phyloP scores from a whole-genome alignment of 2,329 filamentous ascomycete species.

The Pseudocercospora vitis region DNA sequence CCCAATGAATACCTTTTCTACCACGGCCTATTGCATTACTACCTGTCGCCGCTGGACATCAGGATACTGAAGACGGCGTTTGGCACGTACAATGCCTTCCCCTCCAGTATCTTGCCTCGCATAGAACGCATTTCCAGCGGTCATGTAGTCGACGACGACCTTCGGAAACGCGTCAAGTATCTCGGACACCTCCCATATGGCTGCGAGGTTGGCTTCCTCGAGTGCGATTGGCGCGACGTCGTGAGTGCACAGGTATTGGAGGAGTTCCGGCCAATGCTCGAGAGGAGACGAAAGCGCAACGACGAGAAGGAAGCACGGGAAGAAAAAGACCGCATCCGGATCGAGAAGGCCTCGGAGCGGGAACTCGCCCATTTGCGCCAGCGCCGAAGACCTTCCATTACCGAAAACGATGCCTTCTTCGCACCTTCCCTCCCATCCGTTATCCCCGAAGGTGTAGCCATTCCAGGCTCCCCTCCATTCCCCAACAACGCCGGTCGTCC shows the following conservation, averaged over 20 bases:
- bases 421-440: conserved; percentile 30
- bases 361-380: conserved; percentile 65
- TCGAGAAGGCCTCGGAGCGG: conserved; percentile 75
- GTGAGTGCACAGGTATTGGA: conserved; percentile 73
- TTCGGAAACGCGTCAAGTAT: conserved; percentile 83
- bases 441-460: conserved; percentile 27
- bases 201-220: conserved; percentile 87
- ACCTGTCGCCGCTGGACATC: conserved; percentile 86
- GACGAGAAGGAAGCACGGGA: conserved; percentile 81
- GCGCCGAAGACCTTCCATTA: conserved; percentile 57
- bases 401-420: conserved; percentile 42
- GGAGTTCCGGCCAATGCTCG: conserved; percentile 73
- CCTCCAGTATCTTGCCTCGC: conserved; percentile 78
- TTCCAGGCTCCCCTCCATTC: conserved; percentile 45
- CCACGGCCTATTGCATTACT: conserved; percentile 81
- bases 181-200: conserved; percentile 82
- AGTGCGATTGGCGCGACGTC: conserved; percentile 94
- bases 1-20: conserved; percentile 78
- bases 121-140: conserved; percentile 88
- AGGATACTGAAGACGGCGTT: conserved; percentile 88
- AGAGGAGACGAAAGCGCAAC: conserved; percentile 72
- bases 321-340: conserved; percentile 78
- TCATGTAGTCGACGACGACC: conserved; percentile 79
- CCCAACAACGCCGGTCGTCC: conserved; percentile 58
- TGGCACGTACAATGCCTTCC: conserved; percentile 77